phyloP scores from a whole-genome alignment of 1,284 basidiomycete species.

The Papiliotrema flavescens region DNA sequence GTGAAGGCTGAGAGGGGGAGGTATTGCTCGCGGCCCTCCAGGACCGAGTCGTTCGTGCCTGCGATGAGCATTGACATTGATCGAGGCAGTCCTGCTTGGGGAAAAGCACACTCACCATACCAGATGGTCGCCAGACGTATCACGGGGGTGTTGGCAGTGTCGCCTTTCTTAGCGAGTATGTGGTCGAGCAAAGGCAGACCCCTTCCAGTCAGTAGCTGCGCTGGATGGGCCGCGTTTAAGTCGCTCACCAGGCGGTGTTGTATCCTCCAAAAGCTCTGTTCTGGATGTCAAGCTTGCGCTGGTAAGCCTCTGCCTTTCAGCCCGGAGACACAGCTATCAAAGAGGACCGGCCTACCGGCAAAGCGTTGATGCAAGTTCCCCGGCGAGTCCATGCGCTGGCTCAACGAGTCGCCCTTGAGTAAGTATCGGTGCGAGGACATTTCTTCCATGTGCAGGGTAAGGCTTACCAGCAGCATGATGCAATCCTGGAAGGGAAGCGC shows the following conservation, averaged over 20 bases:
- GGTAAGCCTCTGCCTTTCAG: constrained; percentile 24
- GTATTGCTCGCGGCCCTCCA: constrained; percentile 8
- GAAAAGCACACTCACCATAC: constrained; percentile 27
- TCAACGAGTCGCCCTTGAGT: constrained; percentile 23
- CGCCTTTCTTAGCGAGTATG: constrained; percentile 32
- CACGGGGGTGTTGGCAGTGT: constrained; percentile 7
- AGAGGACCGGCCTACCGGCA: constrained; percentile 12
- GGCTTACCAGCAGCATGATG: constrained; percentile 25
- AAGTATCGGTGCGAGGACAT: background rate
- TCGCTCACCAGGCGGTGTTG: constrained; percentile 25
- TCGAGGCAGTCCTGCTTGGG: background rate
- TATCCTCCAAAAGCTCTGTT: constrained; percentile 39
- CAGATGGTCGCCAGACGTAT: constrained; percentile 38
- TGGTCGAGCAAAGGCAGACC: constrained; percentile 19
- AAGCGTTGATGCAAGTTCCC: constrained; percentile 23
- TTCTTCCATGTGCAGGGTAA: background rate
- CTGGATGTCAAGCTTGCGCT: constrained; percentile 31
- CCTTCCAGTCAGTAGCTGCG: constrained; percentile 5
- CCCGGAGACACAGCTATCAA: too few relatives aligned
- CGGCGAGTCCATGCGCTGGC: constrained; percentile 9
- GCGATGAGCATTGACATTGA: background rate
- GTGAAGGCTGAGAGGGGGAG: constrained; percentile 22
- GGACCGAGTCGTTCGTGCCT: constrained; percentile 31
- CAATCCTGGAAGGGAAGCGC: constrained; percentile 26
- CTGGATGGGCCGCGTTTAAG: background rate